phyloP scores from a whole-genome alignment of 306 rosid genomes.

The Ormosia emarginata region DNA sequence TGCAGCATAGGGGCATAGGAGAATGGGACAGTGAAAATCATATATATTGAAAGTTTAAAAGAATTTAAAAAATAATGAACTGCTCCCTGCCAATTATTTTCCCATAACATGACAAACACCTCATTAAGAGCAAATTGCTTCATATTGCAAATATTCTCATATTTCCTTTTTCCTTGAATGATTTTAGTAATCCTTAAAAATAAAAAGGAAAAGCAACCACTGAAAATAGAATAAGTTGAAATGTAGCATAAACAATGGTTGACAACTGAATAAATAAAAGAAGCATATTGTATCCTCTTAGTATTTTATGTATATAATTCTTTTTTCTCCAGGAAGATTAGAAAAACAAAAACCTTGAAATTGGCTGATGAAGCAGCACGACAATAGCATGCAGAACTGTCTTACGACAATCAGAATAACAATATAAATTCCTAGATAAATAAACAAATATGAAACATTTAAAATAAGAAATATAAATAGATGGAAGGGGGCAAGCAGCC shows the following conservation, averaged over 20 bases:
- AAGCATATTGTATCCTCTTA: neutral
- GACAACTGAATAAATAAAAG: neutral
- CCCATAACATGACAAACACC: neutral
- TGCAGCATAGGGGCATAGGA: neutral
- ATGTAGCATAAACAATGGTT: neutral
- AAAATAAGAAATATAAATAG: neutral
- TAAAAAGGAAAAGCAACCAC: neutral
- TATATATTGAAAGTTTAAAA: neutral
- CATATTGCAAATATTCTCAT: neutral
- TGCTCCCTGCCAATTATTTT: neutral
- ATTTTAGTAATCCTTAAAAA: neutral
- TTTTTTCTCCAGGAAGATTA: slow-evolving; percentile 4
- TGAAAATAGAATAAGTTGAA: neutral
- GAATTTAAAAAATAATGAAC: neutral
- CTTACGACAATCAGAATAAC: neutral
- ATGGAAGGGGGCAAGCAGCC: neutral
- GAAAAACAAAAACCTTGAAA: slow-evolving; percentile 3
- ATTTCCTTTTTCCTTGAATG: neutral
- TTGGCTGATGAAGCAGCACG: neutral
- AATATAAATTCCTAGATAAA: neutral
- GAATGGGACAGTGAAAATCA: neutral
- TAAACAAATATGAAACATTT: neutral
- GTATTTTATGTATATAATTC: neutral
- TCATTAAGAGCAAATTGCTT: neutral
- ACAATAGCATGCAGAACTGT: neutral